Evolutionary conservation across 495 filamentous ascomycete genomes (phyloP), one percentile per base, ranked within the genome.

Genomic region (Astrothelium macrocarpum): DNA sequence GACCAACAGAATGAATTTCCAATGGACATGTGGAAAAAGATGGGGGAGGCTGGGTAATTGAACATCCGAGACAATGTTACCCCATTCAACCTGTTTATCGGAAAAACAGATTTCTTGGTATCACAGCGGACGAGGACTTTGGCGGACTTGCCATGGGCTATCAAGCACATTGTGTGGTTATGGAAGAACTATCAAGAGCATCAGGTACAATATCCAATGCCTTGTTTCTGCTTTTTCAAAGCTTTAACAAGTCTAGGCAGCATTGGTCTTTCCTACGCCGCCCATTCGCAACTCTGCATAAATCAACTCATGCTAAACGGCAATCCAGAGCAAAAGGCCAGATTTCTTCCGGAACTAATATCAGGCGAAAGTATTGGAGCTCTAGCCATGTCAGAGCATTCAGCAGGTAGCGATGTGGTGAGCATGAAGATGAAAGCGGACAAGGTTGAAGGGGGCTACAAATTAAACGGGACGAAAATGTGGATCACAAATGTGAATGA

Each of bases 251-350:
- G 77, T 59, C 79, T 75, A 79, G 91, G 92, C 45, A 94, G 90
- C 68, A 93, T 98, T 66, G 94, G 85, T 7, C 84, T 98, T 7
- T 88, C 89, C 39, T 98, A 98, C 72, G 94, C 94, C 18, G 94
- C 95, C 20, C 94, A 98, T 77, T 94, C 89, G 11, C 95, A 98
- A 73, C 82, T 98, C 32, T 98, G 94, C 77, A 88, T 97, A 59
- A 98, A 98, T 74, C 95, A 98, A 74, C 79, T 98, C 43, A 91
- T 90, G 72, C 80, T 98, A 63, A 96, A 98, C 74, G 95, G 90
- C n/a, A 85, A 78, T 0, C 58, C 77, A 0, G 83, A 83, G 56
- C 95, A 97, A 74, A 97, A 97, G 72, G 73, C 75, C 29, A 84
- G 85, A 59, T 91, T 85, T 72, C 81, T 98, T 0, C 93, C 94